phyloP scores from a whole-genome alignment of 768 basidiomycete species.

The Hygrophoropsis aurantiaca region DNA sequence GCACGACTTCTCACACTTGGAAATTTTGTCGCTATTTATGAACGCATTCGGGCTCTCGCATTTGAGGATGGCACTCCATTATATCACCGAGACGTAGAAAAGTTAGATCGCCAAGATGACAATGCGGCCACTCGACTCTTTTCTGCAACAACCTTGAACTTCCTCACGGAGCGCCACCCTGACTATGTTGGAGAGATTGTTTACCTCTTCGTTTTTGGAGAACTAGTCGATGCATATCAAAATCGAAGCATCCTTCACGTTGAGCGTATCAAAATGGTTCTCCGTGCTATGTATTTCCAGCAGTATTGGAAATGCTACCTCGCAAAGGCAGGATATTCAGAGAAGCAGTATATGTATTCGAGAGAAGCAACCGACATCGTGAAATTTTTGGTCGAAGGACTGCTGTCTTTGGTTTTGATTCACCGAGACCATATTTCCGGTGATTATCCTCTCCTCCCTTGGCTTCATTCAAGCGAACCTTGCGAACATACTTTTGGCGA shows the following conservation, averaged over 20 bases:
- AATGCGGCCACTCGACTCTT: constrained; percentile 40
- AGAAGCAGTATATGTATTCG: not conserved
- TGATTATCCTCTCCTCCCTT: constrained; percentile 17
- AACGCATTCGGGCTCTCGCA: not conserved
- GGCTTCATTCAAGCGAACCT: constrained; percentile 23
- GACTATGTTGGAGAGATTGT: constrained; percentile 25
- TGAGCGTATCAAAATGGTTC: constrained; percentile 27
- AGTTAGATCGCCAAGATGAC: constrained; percentile 45
- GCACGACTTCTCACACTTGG: constrained; percentile 26
- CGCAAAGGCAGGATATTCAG: not conserved
- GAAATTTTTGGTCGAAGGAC: not conserved
- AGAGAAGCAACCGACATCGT: constrained; percentile 5
- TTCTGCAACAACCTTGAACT: constrained; percentile 31
- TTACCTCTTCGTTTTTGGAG: constrained; percentile 41
- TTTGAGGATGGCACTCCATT: constrained; percentile 12
- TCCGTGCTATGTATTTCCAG: constrained; percentile 32
- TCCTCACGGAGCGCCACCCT: constrained; percentile 20
- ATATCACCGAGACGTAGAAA: constrained; percentile 30
- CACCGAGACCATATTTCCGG: not conserved
- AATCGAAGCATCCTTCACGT: constrained; percentile 25
- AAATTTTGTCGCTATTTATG: constrained; percentile 4
- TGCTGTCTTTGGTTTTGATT: constrained; percentile 1
- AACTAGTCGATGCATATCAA: constrained; percentile 39
- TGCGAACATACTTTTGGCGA: constrained; percentile 23
- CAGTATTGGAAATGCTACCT: constrained; percentile 26